Evolutionary conservation across 352 stramenopile species (phyloP).

Genomic region (Globisporangium carolinianum): DNA sequence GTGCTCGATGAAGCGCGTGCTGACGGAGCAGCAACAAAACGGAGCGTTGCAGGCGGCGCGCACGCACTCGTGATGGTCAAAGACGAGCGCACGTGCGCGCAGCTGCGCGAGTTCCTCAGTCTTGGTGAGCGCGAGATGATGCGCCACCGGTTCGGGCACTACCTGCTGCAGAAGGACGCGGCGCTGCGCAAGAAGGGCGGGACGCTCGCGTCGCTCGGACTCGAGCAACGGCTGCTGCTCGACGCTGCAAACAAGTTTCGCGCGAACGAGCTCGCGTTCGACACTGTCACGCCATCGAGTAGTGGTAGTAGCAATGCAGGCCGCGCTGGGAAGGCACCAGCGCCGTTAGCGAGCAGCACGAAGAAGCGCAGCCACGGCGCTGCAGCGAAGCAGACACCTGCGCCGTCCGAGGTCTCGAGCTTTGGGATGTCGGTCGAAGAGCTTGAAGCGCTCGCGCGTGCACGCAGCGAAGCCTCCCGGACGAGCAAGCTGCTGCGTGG

Average conservation of each 20-base stretch:
- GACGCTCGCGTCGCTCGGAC: constrained; percentile 22
- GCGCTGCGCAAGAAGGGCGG: constrained; percentile 47
- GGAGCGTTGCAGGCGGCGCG: constrained; percentile 26
- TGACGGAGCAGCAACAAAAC: constrained; percentile 3
- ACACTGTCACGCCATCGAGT: constrained; percentile 10
- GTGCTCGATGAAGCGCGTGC: constrained; percentile 85
- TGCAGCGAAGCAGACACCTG: neutral
- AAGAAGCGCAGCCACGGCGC: constrained; percentile 16
- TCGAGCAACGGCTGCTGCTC: constrained; percentile 64
- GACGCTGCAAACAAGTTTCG: constrained; percentile 42
- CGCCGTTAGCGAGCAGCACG: constrained; percentile 5
- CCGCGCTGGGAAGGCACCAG: no score
- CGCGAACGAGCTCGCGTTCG: constrained; percentile 32
- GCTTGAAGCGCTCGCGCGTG: constrained; percentile 34
- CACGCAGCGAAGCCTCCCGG: constrained; percentile 12
- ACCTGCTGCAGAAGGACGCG: constrained; percentile 66
- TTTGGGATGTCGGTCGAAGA: constrained; percentile 72
- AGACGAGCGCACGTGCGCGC: constrained; percentile 81
- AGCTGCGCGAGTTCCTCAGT: constrained; percentile 79
- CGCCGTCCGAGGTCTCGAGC: constrained; percentile 44
- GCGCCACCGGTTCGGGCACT: constrained; percentile 73
- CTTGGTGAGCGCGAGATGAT: constrained; percentile 81
- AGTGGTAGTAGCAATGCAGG: neutral
- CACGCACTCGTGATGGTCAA: constrained; percentile 82
- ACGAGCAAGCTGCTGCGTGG: constrained; percentile 14